Evolutionary conservation across 2,329 filamentous ascomycete species (phyloP), one percentile per base, ranked within the genome.

Genomic region (Exophiala mesophila): DNA sequence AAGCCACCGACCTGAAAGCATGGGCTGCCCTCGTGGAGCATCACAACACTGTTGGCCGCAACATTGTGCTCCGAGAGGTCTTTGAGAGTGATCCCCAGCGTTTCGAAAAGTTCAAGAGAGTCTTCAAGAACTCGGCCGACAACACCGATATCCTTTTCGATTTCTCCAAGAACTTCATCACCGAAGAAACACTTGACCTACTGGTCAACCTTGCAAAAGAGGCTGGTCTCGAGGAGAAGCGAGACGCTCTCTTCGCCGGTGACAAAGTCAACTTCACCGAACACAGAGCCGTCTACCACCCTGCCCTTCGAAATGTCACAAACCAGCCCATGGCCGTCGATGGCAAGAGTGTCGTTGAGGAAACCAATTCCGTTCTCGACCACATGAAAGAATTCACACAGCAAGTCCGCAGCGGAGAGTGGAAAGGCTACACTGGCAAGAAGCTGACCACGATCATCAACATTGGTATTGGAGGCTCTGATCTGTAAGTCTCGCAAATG

Each of bases 231-330:
- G 89, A 95, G 74, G 78, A 94, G 74, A 86, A 96, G 64, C 85
- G 92, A 53, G 90, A 98, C 79, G 82, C 83, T 62, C 95, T 98
- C 89, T 98, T 98, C 70, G 82, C 81, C 45, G 92, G 92, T 57
- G 87, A 97, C 63, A 90, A 94, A 78, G 97, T 98, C 76, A 98
- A 98, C 79, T 96, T 96, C 72, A 98, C 92, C 47, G 92, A 98
- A 76, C 76, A 90, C 63, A 83, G 92, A 54, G 92, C 92, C 54
- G 92, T 98, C 54, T 94, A 94, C 74, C 92, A 98, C 71, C 79
- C 87, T 56, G 92, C 92, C 36, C 78, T 98, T 61, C 85, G 92
- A 65, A 98, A 98, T 66, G 82, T 88, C 53, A 77, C 80, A 64
- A 88, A 86, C 64, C 80, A 86, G 77, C 80, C 74, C 35, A 81